These are phyloP conservation scores for Russula sp. DNA, from an alignment of 768 basidiomycete genomes.

Conservation along the genomic window DNA sequence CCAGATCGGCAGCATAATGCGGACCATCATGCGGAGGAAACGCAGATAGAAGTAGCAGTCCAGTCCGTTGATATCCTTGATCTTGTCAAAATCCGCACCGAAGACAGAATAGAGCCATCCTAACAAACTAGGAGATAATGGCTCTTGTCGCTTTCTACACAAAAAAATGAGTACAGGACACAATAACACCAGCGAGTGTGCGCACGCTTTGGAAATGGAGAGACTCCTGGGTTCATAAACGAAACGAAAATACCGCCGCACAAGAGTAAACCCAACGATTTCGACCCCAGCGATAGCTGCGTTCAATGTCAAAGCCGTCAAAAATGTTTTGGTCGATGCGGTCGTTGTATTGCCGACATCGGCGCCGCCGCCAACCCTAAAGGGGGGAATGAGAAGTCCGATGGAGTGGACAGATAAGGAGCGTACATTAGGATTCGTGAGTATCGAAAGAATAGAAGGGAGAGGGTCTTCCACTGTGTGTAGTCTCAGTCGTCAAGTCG, in stretches of 20 bases:
- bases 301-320: constrained; percentile 85
- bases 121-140: constrained; percentile 51
- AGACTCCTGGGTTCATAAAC: constrained; percentile 85
- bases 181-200: constrained; percentile 3
- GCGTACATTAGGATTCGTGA: constrained; percentile 15
- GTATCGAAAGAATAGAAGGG: not conserved
- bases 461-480: not conserved
- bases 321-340: constrained; percentile 75
- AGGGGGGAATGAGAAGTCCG: not conserved
- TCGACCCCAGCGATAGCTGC: constrained; percentile 66
- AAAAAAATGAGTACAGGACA: constrained; percentile 8
- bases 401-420: not conserved
- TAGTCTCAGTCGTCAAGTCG: not conserved
- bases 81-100: constrained; percentile 57
- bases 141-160: constrained; percentile 54
- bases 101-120: constrained; percentile 67
- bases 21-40: constrained; percentile 80
- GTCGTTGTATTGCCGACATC: constrained; percentile 42
- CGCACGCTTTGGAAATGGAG: constrained; percentile 53
- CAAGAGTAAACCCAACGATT: constrained; percentile 72
- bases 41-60: constrained; percentile 95
- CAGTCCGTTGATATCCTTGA: constrained; percentile 69
- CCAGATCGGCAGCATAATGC: constrained; percentile 89
- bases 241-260: constrained; percentile 80
- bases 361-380: too few relatives aligned